Conservation (phyloP, 208 protist species). For the Leishmania major region DNA sequence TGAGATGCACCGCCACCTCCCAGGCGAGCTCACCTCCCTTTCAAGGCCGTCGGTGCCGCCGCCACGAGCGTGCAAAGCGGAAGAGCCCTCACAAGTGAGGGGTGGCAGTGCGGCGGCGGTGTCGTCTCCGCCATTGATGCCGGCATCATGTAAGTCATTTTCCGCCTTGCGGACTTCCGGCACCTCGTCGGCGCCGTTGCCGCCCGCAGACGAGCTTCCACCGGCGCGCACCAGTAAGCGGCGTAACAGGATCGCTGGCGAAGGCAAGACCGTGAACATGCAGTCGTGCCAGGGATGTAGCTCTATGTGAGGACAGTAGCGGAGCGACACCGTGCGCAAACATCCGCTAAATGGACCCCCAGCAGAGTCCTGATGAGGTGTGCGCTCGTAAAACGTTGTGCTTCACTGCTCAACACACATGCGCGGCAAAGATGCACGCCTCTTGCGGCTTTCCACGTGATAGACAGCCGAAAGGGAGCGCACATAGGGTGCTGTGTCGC, state of each 20-base stretch:
- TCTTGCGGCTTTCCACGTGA: background rate
- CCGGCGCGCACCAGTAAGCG: background rate
- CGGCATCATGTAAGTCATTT: background rate
- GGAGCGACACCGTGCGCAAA: too few relatives aligned
- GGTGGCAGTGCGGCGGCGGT: background rate
- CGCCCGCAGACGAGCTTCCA: background rate
- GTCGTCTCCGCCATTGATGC: background rate
- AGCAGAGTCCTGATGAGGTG: background rate
- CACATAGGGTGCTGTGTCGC: background rate
- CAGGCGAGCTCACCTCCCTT: background rate
- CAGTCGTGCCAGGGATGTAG: constrained; percentile 27
- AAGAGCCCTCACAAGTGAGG: background rate
- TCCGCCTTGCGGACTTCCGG: background rate
- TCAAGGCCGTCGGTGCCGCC: background rate
- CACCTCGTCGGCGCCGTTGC: background rate
- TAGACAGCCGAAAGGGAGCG: background rate
- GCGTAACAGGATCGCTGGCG: background rate
- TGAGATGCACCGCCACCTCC: constrained; percentile 2
- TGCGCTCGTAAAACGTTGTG: background rate
- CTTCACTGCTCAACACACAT: background rate
- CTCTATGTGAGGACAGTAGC: background rate
- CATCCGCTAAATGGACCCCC: too few relatives aligned
- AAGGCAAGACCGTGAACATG: constrained; percentile 17
- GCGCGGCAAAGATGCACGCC: background rate
- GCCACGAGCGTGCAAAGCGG: background rate